Base-by-base conservation (phyloP, 2,329 filamentous ascomycete genomes). In the Coniochaeta sp. region DNA sequence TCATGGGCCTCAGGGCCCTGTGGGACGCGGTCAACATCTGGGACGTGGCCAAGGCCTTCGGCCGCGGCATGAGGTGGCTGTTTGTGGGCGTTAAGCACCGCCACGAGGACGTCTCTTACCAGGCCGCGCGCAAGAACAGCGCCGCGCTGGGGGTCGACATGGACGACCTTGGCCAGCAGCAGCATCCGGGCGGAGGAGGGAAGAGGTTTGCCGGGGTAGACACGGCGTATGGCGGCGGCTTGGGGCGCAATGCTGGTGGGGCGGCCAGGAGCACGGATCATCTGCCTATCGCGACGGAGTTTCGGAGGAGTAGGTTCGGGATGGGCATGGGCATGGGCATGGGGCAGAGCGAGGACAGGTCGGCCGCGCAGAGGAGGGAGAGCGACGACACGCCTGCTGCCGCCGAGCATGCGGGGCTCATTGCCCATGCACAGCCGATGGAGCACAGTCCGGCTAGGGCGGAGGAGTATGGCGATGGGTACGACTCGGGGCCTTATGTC, bases 31-130 rank as follows among this genome's bases (percentile, higher is more conserved):
- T 92, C 70, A 95, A 95, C 67, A 81, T 89, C 0, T 91, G 90
- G 87, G 91, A 96, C 71, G 82, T 96, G 47, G 75, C 91, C 68
- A 96, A 93, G 74, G 89, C 89, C 0, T 86, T 89, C 63, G 89
- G 88, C 9, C 83, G 91, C 58, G 89, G 89, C 24, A 83, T 91
- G 67, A 83, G 89, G 66, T 96, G 91, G 92, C 77, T 96, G 22
- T 88, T 93, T 64, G 84, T 91, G 17, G 91, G 91, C 47, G 81
- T 84, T 59, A 88, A 85, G 70, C 73, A 77, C 63, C 82, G 89
- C 62, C 78, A 80, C 65, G 68, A 79, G 19, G 82, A 86, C 63
- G 59, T 72, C 44, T 82, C 79, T 65, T 85, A 85, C 63, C 71
- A 70, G 12, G 17, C 36, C 22, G 62, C 57, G 22, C 22, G 58